Evolutionary conservation across 495 filamentous ascomycete species (phyloP), one percentile per base, ranked within the genome.

Genomic region (Penicillium fimorum): DNA sequence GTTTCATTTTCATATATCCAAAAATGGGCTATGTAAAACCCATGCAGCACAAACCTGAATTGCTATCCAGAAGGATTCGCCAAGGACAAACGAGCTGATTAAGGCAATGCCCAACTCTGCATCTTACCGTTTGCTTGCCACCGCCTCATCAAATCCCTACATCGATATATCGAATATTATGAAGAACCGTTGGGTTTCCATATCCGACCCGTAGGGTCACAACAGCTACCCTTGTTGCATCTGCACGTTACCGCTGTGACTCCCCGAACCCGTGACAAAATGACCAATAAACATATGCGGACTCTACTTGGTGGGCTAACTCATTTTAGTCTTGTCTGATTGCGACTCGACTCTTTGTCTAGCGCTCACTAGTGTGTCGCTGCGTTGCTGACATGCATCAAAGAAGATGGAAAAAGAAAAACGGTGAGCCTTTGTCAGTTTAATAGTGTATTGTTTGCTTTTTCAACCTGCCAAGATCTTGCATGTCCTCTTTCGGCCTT

Each of bases 181-280:
- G n/a, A 24, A 27, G 5, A 18, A 13, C 30, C 51, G 42, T 35
- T 46, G 41, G 30, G 29, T 20, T 46, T 38, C 32, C 7, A 35
- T 30, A 37, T 38, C 17, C 46, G 18, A 54, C 25, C 20, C 44
- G 44, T 32, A 53, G 20, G 40, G 25, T n/a, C 43, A 57, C 27
- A n/a, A 51, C 24, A 27, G 25, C 44, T 33, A 32, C 33, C 53
- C 44, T 47, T 57, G 25, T 18, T n/a, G 5, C 32, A 50, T 43
- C 57, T 63, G 53, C 57, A 57, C 33, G 40, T 22, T 57, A 35
- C 61, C 57, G 61, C 22, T 32, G 40, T 53, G 53, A 35, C 57
- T 57, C 37, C 42, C 49, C 25, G 37, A 40, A 18, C 25, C 42
- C 47, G 13, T 33, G 15, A 24, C n/a, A n/a, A 10, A 40, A 8